phyloP scores from a whole-genome alignment of 108 stramenopile species.

The Pseudonitzschia multiseries region DNA sequence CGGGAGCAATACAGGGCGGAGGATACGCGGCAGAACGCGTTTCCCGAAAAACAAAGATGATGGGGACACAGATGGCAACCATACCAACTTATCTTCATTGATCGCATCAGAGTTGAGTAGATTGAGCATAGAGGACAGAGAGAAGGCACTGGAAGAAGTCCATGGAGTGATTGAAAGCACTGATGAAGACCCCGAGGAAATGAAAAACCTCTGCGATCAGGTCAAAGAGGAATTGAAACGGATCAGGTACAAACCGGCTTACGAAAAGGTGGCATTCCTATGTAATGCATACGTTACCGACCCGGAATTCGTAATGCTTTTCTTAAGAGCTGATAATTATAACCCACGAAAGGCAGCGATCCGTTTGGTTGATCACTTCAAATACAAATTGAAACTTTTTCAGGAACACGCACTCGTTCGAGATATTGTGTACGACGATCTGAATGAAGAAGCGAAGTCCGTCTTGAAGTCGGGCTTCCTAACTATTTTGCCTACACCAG shows the following conservation, averaged over 20 bases:
- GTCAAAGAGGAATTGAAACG: conserved; percentile 21
- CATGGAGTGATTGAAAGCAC: conserved; percentile 26
- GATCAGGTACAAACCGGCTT: conserved; percentile 18
- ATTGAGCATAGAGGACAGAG: conserved; percentile 29
- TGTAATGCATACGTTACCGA: conserved; percentile 16
- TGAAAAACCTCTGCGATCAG: conserved; percentile 2
- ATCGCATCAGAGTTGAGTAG: conserved; percentile 28
- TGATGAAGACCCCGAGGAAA: conserved; percentile 24
- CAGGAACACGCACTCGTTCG: conserved; percentile 26
- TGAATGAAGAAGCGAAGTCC: background rate
- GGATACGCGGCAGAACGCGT: background rate
- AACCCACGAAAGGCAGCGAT: conserved; percentile 22
- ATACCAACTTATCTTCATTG: conserved; percentile 1
- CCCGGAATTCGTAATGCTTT: conserved; percentile 12
- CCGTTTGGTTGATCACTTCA: conserved; percentile 33
- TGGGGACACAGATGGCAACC: background rate
- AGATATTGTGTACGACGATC: conserved; percentile 26
- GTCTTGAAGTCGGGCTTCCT: conserved; percentile 4
- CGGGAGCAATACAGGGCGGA: background rate
- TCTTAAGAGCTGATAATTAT: conserved; percentile 36
- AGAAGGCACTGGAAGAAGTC: conserved; percentile 27
- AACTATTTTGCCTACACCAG: background rate
- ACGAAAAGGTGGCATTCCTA: conserved; percentile 21
- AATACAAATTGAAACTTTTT: conserved; percentile 45
- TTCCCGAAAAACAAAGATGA: background rate